phyloP scores from a whole-genome alignment of 2,329 filamentous ascomycete genomes.

The Trichoderma atrobrunneum region DNA sequence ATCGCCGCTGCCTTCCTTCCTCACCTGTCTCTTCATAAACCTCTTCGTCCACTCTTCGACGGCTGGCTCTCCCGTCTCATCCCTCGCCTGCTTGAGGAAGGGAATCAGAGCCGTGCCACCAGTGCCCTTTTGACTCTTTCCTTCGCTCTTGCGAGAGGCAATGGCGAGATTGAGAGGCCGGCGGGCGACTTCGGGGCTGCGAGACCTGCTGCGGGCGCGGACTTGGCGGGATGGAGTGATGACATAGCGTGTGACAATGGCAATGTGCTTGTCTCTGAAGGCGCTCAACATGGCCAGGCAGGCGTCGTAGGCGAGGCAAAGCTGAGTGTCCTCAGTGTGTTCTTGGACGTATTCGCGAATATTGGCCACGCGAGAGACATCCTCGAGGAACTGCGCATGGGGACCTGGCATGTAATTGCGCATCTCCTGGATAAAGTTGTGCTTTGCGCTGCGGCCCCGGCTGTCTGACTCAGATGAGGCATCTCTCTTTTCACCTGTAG shows the following conservation, averaged over 20 bases:
- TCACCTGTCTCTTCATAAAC: constrained; percentile 55
- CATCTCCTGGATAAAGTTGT: constrained; percentile 98
- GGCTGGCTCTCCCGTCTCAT: constrained; percentile 92
- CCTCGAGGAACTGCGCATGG: constrained; percentile 83
- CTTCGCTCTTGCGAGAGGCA: constrained; percentile 48
- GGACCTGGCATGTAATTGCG: constrained; percentile 93
- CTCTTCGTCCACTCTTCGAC: constrained; percentile 62
- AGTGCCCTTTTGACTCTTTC: constrained; percentile 74
- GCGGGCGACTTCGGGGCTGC: constrained; percentile 52
- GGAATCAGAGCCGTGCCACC: constrained; percentile 92
- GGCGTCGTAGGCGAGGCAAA: constrained; percentile 84
- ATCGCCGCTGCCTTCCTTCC: constrained; percentile 50
- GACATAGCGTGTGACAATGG: constrained; percentile 94
- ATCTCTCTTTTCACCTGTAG: constrained; percentile 70
- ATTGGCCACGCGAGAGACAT: constrained; percentile 77
- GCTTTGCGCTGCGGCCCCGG: constrained; percentile 38
- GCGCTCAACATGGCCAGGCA: constrained; percentile 68
- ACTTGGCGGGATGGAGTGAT: constrained; percentile 81
- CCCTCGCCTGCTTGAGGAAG: constrained; percentile 92
- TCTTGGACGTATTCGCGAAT: constrained; percentile 77
- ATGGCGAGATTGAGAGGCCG: constrained; percentile 60
- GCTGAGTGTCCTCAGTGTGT: constrained; percentile 57
- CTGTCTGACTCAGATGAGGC: constrained; percentile 44
- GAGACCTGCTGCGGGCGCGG: constrained; percentile 60
- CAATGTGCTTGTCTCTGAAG: constrained; percentile 91